These are phyloP conservation scores for Diddensiella transvaalensis DNA, from an alignment of 805 yeast species.

Conservation along the genomic window DNA sequence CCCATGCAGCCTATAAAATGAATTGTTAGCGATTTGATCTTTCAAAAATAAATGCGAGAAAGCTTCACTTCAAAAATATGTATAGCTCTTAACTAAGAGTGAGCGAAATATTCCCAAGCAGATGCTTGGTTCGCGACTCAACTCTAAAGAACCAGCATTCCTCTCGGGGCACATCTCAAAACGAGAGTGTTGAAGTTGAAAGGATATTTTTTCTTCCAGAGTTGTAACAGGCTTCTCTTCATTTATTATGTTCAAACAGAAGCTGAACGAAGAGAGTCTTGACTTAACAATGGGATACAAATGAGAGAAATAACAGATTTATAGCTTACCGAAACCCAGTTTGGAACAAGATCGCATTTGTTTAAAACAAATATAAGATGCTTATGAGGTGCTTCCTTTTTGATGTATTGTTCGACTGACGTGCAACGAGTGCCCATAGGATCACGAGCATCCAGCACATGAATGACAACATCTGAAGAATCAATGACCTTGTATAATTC, in stretches of 20 bases:
- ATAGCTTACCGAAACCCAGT: constrained; percentile 97
- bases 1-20: constrained; percentile 89
- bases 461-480: constrained; percentile 95
- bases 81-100: constrained; percentile 90
- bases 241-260: constrained; percentile 29
- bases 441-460: constrained; percentile 95
- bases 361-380: constrained; percentile 91
- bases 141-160: constrained; percentile 71
- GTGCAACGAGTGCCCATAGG: constrained; percentile 95
- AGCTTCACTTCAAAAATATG: constrained; percentile 41
- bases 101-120: constrained; percentile 27
- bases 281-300: constrained; percentile 65
- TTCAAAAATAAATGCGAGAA: no score
- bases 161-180: constrained; percentile 42
- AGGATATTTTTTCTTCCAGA: constrained; percentile 80
- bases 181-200: constrained; percentile 47
- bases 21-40: no score
- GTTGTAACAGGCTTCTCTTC: constrained; percentile 89
- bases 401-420: constrained; percentile 87
- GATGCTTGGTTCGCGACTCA: constrained; percentile 49
- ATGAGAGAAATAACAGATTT: constrained; percentile 5
- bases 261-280: constrained; percentile 30
- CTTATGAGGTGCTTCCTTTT: constrained; percentile 93
- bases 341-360: constrained; percentile 97
- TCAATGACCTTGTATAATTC: constrained; percentile 95